These are phyloP conservation scores for Naganishia kalamii DNA, from an alignment of 768 basidiomycete species.

Conservation along the genomic window DNA sequence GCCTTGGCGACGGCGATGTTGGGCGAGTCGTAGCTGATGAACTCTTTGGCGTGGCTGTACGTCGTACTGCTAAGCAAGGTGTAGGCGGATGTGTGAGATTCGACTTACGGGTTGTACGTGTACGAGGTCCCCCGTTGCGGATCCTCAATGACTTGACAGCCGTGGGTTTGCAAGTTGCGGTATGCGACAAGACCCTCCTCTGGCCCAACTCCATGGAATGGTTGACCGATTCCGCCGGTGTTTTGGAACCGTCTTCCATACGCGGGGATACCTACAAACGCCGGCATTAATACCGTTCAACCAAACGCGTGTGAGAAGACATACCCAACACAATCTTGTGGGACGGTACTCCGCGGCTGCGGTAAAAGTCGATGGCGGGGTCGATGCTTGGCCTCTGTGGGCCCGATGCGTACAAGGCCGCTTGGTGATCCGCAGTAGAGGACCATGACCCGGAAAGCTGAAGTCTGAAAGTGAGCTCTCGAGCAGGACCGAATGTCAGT, in stretches of 20 bases:
- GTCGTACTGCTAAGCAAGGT: neutral
- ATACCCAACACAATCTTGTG: slow-evolving; percentile 74
- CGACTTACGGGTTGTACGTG: slow-evolving; percentile 63
- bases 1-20: slow-evolving; percentile 59
- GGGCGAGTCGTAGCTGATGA: slow-evolving; percentile 72
- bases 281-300: neutral
- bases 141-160: slow-evolving; percentile 62
- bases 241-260: slow-evolving; percentile 88
- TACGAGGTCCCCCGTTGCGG: slow-evolving; percentile 67
- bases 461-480: neutral
- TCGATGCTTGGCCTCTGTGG: slow-evolving; percentile 57
- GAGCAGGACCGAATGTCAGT: neutral
- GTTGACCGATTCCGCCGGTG: slow-evolving; percentile 70
- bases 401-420: slow-evolving; percentile 66
- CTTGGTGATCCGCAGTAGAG: slow-evolving; percentile 63
- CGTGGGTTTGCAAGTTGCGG: neutral
- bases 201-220: slow-evolving; percentile 58
- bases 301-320: neutral
- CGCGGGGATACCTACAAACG: slow-evolving; percentile 70
- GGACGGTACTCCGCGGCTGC: slow-evolving; percentile 61
- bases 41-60: neutral
- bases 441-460: slow-evolving; percentile 74
- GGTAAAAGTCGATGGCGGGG: slow-evolving; percentile 66
- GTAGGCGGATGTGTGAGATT: neutral
- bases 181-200: slow-evolving; percentile 2